A percentile compares a stretch with the other conserved stretches of the same genome.
phyloP scores from a whole-genome alignment of 345 rosid genomes.

The Acer saccharum region DNA sequence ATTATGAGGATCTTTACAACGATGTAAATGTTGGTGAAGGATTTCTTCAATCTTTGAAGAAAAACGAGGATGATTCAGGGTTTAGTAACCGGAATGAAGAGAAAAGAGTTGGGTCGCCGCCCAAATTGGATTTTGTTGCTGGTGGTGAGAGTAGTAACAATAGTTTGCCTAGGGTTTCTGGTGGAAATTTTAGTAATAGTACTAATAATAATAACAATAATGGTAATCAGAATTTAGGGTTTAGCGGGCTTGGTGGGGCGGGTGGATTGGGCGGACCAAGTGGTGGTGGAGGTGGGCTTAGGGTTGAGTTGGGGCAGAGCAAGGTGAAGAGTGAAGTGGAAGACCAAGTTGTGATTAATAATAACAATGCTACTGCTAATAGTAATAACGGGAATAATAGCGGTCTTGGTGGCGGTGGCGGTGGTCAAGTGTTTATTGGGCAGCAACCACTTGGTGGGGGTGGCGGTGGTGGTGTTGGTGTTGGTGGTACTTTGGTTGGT shows the following conservation, averaged over 20 bases:
- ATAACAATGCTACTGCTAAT: not conserved
- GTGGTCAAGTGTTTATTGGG: conserved; percentile 27
- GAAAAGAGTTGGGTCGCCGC: conserved; percentile 26
- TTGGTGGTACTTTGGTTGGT: conserved; percentile 9
- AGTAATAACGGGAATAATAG: conserved; percentile 8
- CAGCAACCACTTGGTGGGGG: conserved; percentile 31
- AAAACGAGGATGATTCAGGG: conserved; percentile 42
- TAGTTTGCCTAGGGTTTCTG: conserved; percentile 34
- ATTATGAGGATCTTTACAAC: conserved; percentile 77
- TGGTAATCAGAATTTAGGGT: conserved; percentile 28
- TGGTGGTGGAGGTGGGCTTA: conserved; percentile 51
- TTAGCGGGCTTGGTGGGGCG: conserved; percentile 35
- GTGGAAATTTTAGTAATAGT: conserved; percentile 35
- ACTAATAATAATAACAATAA: conserved; percentile 18
- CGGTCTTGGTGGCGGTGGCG: not conserved
- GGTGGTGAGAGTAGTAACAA: conserved; percentile 38
- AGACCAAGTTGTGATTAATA: conserved; percentile 36
- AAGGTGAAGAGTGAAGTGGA: conserved; percentile 36
- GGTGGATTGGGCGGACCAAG: conserved; percentile 24
- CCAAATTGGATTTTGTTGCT: conserved; percentile 8
- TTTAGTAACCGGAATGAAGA: conserved; percentile 18
- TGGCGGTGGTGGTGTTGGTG: conserved; percentile 23
- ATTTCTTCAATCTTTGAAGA: conserved; percentile 61
- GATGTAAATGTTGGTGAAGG: conserved; percentile 86
- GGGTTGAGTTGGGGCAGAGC: conserved; percentile 58